Conservation (phyloP, 1,139 yeast genomes). For the Yarrowia galli region DNA sequence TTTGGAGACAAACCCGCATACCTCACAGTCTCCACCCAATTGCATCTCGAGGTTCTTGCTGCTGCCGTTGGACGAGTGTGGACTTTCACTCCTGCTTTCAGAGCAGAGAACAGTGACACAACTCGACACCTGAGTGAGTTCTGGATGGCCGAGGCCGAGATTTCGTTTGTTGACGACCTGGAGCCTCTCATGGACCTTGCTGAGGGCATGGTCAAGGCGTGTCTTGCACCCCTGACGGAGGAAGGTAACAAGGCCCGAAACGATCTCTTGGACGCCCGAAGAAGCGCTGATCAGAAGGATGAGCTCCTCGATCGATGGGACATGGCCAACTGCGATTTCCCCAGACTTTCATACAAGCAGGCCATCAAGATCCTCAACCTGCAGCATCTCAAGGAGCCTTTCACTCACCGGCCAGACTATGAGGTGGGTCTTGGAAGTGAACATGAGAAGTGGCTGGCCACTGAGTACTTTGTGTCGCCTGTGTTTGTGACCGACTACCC, state of each 20-base stretch:
- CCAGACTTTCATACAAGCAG: conserved; percentile 72
- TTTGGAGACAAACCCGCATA: conserved; percentile 70
- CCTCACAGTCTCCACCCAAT: conserved; percentile 88
- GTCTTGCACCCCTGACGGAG: conserved; percentile 54
- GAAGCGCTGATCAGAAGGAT: conserved; percentile 53
- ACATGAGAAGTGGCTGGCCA: conserved; percentile 92
- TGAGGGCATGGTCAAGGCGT: conserved; percentile 70
- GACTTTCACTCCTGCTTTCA: conserved; percentile 89
- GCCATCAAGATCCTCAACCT: conserved; percentile 66
- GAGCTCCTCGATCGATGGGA: conserved; percentile 53
- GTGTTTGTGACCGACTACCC: conserved; percentile 95
- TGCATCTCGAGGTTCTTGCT: conserved; percentile 85
- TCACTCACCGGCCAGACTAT: conserved; percentile 58
- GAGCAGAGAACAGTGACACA: conserved; percentile 94
- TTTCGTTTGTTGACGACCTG: conserved; percentile 68
- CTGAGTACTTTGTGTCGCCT: conserved; percentile 69
- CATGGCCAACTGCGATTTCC: conserved; percentile 60
- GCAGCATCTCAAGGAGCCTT: conserved; percentile 46
- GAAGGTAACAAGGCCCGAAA: conserved; percentile 53
- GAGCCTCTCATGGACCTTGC: conserved; percentile 68
- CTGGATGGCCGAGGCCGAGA: conserved; percentile 97
- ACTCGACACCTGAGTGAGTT: conserved; percentile 92
- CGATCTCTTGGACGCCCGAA: conserved; percentile 53
- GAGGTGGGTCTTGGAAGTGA: conserved; percentile 81
- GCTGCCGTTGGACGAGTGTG: conserved; percentile 82